Conservation (phyloP, 1,284 basidiomycete species). For the Inonotus obliquus region DNA sequence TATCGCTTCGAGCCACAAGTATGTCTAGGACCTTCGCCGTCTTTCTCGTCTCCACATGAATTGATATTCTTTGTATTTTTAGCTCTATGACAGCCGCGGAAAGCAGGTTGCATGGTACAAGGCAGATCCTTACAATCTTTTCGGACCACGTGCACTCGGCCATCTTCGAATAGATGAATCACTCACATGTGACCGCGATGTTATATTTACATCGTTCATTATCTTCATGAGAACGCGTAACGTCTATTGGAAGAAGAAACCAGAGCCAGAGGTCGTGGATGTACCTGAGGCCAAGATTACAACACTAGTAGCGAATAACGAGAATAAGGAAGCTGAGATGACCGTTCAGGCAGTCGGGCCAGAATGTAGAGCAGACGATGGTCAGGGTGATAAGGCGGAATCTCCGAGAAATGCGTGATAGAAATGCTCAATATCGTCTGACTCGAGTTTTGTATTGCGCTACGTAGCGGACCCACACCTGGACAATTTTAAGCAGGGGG, state of each 20-base stretch:
- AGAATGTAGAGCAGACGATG: too few relatives aligned
- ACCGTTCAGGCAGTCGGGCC: too few relatives aligned
- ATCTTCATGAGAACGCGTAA: conserved; percentile 1
- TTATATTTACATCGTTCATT: conserved; percentile 3
- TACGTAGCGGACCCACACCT: too few relatives aligned
- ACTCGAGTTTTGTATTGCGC: too few relatives aligned
- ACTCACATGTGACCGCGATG: neutral
- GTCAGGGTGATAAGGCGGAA: too few relatives aligned
- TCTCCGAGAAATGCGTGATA: too few relatives aligned
- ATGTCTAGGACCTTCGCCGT: neutral
- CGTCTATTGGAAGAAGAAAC: neutral
- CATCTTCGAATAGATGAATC: neutral
- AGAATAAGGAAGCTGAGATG: neutral
- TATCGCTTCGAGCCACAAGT: neutral
- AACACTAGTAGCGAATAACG: neutral
- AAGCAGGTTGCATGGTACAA: neutral
- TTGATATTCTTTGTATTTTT: neutral
- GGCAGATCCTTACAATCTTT: neutral
- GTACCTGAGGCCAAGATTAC: neutral
- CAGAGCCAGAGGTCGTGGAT: neutral
- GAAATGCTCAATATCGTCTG: too few relatives aligned
- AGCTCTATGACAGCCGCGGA: neutral
- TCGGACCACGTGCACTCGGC: neutral
- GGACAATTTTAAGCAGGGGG: too few relatives aligned
- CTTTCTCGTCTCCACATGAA: neutral